These are phyloP conservation scores for Cucumis melo DNA, from an alignment of 306 rosid species.

Conservation along the genomic window DNA sequence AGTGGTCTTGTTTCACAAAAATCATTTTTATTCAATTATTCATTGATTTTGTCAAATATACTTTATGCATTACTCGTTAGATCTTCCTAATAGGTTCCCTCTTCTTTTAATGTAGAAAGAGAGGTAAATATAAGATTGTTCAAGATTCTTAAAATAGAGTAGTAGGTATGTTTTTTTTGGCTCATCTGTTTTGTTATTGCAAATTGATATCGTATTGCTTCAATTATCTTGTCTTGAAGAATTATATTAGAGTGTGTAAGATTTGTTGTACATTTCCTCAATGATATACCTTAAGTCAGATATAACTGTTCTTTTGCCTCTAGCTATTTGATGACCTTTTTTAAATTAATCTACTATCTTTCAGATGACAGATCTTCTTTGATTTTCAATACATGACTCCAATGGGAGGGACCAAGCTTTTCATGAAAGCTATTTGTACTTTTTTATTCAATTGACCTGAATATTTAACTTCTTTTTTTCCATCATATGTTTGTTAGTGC, in stretches of 20 bases:
- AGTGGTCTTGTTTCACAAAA: neutral
- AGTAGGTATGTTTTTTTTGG: conserved; percentile 51
- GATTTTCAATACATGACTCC: conserved; percentile 79
- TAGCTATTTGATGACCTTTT: neutral
- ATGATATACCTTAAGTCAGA: neutral
- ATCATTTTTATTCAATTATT: neutral
- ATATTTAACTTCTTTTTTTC: too few species aligned
- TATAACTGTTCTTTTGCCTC: neutral
- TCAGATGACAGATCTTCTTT: conserved; percentile 46
- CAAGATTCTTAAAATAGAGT: conserved; percentile 94
- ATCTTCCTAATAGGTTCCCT: neutral
- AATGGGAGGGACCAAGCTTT: conserved; percentile 91
- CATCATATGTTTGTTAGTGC: too few species aligned
- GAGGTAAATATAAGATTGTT: conserved; percentile 93
- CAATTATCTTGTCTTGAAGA: neutral
- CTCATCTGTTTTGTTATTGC: neutral
- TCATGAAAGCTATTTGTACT: too few species aligned
- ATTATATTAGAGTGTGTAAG: neutral
- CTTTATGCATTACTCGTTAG: neutral
- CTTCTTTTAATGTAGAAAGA: conserved; percentile 52
- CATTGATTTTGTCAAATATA: neutral
- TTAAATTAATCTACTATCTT: neutral
- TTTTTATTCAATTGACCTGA: too few species aligned
- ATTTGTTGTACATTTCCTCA: neutral
- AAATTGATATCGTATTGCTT: neutral